These are phyloP conservation scores for Leccinum huronense DNA, from an alignment of 1,284 basidiomycete species.

Conservation along the genomic window DNA sequence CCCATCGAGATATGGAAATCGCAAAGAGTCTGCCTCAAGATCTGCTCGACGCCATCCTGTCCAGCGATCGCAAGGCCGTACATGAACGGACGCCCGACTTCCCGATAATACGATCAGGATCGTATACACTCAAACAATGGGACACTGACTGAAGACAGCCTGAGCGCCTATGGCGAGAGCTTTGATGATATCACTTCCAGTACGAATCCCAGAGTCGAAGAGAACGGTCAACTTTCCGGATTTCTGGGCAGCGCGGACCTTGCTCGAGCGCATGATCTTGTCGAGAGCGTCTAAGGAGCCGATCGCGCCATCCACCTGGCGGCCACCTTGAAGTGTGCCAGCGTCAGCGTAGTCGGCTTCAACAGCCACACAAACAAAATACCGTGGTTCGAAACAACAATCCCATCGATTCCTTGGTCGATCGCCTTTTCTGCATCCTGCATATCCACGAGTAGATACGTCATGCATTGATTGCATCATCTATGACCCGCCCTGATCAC, in stretches of 20 bases:
- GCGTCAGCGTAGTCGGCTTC: neutral
- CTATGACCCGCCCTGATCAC: neutral
- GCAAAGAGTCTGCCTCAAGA: conserved; percentile 58
- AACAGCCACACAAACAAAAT: conserved; percentile 5
- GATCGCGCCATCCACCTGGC: conserved; percentile 83
- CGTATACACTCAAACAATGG: neutral
- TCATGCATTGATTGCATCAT: neutral
- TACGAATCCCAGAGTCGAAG: conserved; percentile 81
- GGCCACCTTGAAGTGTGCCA: conserved; percentile 50
- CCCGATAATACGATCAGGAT: neutral
- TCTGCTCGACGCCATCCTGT: conserved; percentile 64
- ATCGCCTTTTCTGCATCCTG: conserved; percentile 73
- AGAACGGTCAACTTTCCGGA: conserved; percentile 65
- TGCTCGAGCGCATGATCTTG: conserved; percentile 57
- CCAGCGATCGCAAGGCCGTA: conserved; percentile 65
- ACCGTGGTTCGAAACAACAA: conserved; percentile 85
- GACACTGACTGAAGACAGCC: conserved; percentile 57
- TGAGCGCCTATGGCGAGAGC: conserved; percentile 71
- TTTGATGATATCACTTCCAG: conserved; percentile 76
- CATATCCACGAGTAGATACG: neutral
- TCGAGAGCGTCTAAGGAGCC: conserved; percentile 71
- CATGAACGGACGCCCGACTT: conserved; percentile 59
- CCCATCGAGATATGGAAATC: conserved; percentile 61
- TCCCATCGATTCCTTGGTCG: conserved; percentile 69
- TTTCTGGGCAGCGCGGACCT: conserved; percentile 56